Evolutionary conservation across 805 yeast species (phyloP).

Genomic region (Yamadazyma laniorum): DNA sequence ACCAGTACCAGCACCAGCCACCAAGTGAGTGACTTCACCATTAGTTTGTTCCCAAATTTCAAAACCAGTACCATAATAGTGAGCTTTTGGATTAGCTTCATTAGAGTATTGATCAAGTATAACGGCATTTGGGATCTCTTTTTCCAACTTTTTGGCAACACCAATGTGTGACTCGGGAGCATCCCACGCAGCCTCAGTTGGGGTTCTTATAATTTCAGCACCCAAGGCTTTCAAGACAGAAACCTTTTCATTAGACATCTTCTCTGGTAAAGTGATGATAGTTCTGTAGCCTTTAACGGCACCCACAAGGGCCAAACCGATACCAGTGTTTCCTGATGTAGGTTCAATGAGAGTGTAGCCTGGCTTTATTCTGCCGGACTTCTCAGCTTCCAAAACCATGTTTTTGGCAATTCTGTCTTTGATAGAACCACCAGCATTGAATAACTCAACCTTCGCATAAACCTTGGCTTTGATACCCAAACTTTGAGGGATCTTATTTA

Average conservation of each 20-base stretch:
- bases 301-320: slow-evolving; percentile 82
- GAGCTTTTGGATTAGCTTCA: slow-evolving; percentile 78
- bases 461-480: slow-evolving; percentile 70
- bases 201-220: slow-evolving; percentile 87
- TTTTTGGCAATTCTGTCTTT: slow-evolving; percentile 85
- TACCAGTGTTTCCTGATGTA: slow-evolving; percentile 90
- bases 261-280: slow-evolving; percentile 84
- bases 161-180: slow-evolving; percentile 90
- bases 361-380: slow-evolving; percentile 74
- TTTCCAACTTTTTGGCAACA: slow-evolving; percentile 75
- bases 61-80: slow-evolving; percentile 78
- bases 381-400: slow-evolving; percentile 85
- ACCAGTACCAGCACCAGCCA: slow-evolving; percentile 95
- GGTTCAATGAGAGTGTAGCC: slow-evolving; percentile 85
- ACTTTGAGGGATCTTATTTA: slow-evolving; percentile 75
- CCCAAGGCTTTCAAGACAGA: slow-evolving; percentile 85
- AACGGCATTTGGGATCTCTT: slow-evolving; percentile 81
- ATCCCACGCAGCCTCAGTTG: slow-evolving; percentile 92
- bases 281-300: slow-evolving; percentile 86
- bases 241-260: slow-evolving; percentile 89
- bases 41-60: slow-evolving; percentile 82
- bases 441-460: slow-evolving; percentile 74
- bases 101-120: slow-evolving; percentile 83
- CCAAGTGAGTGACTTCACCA: slow-evolving; percentile 68
- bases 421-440: slow-evolving; percentile 89